These are phyloP conservation scores for Mercurialis annua DNA, from an alignment of 345 rosid genomes.

Conservation along the genomic window DNA sequence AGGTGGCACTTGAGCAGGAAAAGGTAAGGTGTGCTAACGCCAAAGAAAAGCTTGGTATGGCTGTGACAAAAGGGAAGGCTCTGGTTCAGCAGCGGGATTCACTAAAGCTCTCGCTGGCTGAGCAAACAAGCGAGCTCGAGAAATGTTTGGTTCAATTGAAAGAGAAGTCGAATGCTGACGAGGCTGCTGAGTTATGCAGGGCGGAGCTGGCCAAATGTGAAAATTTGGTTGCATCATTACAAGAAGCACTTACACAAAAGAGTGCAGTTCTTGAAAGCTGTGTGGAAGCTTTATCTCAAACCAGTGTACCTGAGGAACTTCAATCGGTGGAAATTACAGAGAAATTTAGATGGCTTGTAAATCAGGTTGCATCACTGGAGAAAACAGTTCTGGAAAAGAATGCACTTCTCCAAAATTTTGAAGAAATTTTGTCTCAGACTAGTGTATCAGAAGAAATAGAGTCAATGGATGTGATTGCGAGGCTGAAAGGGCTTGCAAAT, in stretches of 20 bases:
- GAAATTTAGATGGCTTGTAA: constrained; percentile 45
- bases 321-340: constrained; percentile 50
- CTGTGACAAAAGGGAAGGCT: constrained; percentile 93
- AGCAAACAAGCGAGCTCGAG: constrained; percentile 67
- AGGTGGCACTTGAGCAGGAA: constrained; percentile 74
- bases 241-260: constrained; percentile 51
- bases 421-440: constrained; percentile 23
- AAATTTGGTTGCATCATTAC: constrained; percentile 50
- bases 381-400: constrained; percentile 13
- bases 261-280: constrained; percentile 48
- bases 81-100: constrained; percentile 89
- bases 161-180: constrained; percentile 56
- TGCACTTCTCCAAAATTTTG: constrained; percentile 12
- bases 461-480: constrained; percentile 18
- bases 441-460: constrained; percentile 15
- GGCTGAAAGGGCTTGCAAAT: constrained; percentile 22
- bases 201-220: constrained; percentile 58
- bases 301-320: constrained; percentile 51
- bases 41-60: constrained; percentile 93
- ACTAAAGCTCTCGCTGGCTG: constrained; percentile 69
- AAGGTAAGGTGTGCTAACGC: constrained; percentile 66
- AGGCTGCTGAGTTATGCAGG: constrained; percentile 48
- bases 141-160: constrained; percentile 57
- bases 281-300: constrained; percentile 49
- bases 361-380: constrained; percentile 19